These are phyloP conservation scores for Solanum ossicruentum DNA, from an alignment of 257 asterid genomes.

Conservation along the genomic window DNA sequence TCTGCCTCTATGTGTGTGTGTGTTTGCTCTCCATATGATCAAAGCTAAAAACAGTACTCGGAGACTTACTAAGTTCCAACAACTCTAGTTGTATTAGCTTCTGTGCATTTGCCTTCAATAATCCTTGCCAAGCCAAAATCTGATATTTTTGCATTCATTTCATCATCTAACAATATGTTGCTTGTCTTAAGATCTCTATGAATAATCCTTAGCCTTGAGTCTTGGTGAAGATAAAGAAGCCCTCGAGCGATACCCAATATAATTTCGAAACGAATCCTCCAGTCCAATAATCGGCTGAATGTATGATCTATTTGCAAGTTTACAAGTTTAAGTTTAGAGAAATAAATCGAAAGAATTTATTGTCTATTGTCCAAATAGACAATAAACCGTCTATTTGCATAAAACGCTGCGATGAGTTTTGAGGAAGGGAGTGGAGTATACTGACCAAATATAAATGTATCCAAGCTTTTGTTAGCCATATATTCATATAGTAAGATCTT, in stretches of 20 bases:
- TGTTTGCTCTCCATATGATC: neutral
- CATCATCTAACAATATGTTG: slow-evolving; percentile 3
- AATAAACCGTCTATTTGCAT: neutral
- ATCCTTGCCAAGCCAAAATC: slow-evolving; percentile 10
- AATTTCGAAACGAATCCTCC: neutral
- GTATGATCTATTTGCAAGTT: neutral
- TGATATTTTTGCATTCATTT: slow-evolving; percentile 4
- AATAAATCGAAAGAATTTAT: neutral
- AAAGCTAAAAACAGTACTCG: neutral
- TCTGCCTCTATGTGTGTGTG: neutral
- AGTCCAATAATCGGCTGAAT: neutral
- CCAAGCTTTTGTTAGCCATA: slow-evolving; percentile 40
- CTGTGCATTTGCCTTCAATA: neutral
- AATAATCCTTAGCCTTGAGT: slow-evolving; percentile 3
- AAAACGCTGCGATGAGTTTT: neutral
- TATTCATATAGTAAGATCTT: slow-evolving; percentile 30
- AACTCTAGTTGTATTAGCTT: neutral
- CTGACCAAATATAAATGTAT: slow-evolving; percentile 31
- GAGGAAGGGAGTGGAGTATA: neutral
- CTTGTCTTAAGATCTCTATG: slow-evolving; percentile 7
- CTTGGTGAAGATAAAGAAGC: slow-evolving; percentile 9
- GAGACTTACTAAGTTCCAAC: slow-evolving; percentile 11
- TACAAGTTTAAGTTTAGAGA: neutral
- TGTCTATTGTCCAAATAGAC: no score
- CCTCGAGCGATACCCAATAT: slow-evolving; percentile 1